phyloP scores from a whole-genome alignment of 2,329 filamentous ascomycete genomes.

The Myriangium duriaei region DNA sequence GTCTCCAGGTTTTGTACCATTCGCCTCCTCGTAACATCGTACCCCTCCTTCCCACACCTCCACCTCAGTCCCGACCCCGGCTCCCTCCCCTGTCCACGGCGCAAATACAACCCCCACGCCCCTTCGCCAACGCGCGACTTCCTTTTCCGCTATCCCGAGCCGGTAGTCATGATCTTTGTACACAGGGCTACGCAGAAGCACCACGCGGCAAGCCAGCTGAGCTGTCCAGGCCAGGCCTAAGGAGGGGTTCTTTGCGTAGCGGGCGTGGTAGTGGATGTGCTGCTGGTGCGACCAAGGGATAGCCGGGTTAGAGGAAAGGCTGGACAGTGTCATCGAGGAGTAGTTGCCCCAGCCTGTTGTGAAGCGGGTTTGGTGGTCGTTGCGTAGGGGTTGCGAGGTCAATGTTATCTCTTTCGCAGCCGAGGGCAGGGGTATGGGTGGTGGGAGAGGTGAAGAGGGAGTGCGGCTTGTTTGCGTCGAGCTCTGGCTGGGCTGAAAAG shows the following conservation, averaged over 20 bases:
- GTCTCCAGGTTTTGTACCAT: too few species aligned
- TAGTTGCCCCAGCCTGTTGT: constrained; percentile 89
- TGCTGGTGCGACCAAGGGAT: constrained; percentile 10
- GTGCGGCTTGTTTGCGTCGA: constrained; percentile 5
- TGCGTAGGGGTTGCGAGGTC: constrained; percentile 47
- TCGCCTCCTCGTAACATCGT: too few species aligned
- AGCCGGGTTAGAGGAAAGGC: constrained; percentile 7
- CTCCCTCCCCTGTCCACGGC: constrained; percentile 51
- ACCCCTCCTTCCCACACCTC: constrained; percentile 58
- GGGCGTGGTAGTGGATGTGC: constrained; percentile 16
- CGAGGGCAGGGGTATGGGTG: not conserved
- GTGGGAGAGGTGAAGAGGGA: constrained; percentile 2
- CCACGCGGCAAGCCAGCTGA: constrained; percentile 72
- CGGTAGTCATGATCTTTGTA: constrained; percentile 30
- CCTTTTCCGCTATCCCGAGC: constrained; percentile 26
- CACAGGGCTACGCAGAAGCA: constrained; percentile 58
- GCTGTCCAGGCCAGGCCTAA: constrained; percentile 85
- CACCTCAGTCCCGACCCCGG: constrained; percentile 49
- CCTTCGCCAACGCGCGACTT: constrained; percentile 52
- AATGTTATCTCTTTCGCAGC: not conserved
- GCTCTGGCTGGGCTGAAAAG: not conserved
- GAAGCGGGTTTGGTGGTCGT: constrained; percentile 87
- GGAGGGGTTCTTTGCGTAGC: constrained; percentile 65
- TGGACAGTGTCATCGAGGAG: constrained; percentile 9
- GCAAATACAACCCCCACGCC: constrained; percentile 87